Conservation (phyloP, 192 early-diverging fungal species). For the Neocallimastix lanati region DNA sequence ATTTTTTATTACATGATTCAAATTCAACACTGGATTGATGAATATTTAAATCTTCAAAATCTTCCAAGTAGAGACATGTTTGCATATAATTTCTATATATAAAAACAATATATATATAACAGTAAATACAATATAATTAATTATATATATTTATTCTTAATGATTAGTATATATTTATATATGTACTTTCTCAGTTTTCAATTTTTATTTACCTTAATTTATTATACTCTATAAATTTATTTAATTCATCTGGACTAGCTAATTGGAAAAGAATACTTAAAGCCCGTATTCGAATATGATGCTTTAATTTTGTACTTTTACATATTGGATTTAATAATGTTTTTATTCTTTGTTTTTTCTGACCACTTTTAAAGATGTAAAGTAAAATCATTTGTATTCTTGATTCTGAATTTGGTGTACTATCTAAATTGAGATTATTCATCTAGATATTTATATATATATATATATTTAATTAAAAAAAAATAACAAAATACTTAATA, state of each 20-base stretch:
- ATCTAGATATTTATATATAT: neutral
- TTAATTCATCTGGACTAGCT: neutral
- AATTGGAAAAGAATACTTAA: neutral
- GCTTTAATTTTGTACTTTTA: neutral
- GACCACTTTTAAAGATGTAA: neutral
- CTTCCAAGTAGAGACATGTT: slow-evolving; percentile 41
- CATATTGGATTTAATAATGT: neutral
- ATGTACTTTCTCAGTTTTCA: too few species aligned
- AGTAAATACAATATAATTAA: too few species aligned
- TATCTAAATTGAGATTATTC: neutral
- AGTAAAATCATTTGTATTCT: neutral
- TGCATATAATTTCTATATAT: slow-evolving; percentile 25
- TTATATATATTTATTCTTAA: too few species aligned
- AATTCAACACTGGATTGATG: slow-evolving; percentile 35
- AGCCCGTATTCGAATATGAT: neutral
- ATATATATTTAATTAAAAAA: too few species aligned
- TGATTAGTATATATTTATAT: too few species aligned
- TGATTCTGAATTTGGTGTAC: neutral
- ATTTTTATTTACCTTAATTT: neutral
- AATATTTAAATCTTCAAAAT: slow-evolving; percentile 53
- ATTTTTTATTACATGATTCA: slow-evolving; percentile 38
- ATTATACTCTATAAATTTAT: neutral
- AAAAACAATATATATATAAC: too few species aligned
- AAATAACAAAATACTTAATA: too few species aligned
- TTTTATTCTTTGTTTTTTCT: neutral